These are phyloP conservation scores for Halophytophthora batemanensis DNA, from an alignment of 352 stramenopile genomes.

Conservation along the genomic window DNA sequence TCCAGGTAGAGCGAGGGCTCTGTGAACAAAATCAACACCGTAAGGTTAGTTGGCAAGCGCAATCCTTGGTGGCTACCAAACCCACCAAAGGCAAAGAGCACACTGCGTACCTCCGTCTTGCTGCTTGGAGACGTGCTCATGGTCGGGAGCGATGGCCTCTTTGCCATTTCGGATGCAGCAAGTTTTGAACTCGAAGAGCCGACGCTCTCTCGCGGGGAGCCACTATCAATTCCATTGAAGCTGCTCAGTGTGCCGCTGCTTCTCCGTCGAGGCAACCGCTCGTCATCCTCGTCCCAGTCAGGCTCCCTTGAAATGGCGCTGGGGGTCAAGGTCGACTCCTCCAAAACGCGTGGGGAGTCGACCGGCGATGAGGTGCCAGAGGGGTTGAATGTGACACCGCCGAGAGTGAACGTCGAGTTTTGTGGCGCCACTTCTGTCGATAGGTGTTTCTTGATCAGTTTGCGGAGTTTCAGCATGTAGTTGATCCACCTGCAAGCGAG, in stretches of 20 bases:
- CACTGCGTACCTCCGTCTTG: conserved; percentile 31
- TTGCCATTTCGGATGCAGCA: conserved; percentile 15
- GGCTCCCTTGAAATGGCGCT: conserved; percentile 40
- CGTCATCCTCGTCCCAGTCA: conserved; percentile 27
- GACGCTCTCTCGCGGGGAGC: conserved; percentile 13
- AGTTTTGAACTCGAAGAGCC: conserved; percentile 30
- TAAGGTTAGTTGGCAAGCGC: not conserved
- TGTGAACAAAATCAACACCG: conserved; percentile 5
- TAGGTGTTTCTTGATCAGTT: conserved; percentile 62
- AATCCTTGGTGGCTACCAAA: not conserved
- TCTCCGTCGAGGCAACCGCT: conserved; percentile 29
- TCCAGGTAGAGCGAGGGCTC: conserved; percentile 43
- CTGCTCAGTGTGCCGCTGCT: conserved; percentile 37
- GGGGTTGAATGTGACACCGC: conserved; percentile 54
- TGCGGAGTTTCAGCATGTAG: conserved; percentile 68
- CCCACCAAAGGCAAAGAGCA: not conserved
- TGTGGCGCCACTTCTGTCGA: conserved; percentile 27
- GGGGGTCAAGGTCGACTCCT: conserved; percentile 30
- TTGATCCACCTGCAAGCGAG: conserved; percentile 73
- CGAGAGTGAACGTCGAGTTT: conserved; percentile 40
- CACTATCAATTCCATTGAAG: conserved; percentile 27
- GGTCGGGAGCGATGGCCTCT: conserved; percentile 3
- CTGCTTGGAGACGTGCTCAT: too few relatives aligned
- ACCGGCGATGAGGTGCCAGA: conserved; percentile 42
- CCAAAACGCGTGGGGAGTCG: conserved; percentile 33